A percentile compares a stretch with the other conserved stretches of the same genome.
Conservation (phyloP, 805 yeast genomes). For the Hanseniaspora taiwanica region DNA sequence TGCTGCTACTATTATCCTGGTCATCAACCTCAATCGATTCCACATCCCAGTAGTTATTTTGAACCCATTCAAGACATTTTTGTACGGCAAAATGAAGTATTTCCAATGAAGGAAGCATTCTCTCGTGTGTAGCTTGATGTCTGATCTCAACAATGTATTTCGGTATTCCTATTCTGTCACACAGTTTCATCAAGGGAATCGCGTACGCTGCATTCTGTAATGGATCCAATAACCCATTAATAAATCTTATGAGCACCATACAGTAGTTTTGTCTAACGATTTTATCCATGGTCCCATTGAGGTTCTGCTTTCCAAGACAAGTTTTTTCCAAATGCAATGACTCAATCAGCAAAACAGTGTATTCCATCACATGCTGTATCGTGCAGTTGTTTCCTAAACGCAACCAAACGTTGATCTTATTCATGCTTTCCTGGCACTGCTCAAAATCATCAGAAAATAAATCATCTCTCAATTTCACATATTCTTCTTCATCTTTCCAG, state of each 20-base stretch:
- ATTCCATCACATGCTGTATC: background rate
- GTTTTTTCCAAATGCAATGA: background rate
- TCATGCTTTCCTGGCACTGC: background rate
- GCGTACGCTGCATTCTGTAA: slow-evolving; percentile 70
- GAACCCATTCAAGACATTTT: slow-evolving; percentile 65
- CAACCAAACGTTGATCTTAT: background rate
- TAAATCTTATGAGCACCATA: slow-evolving; percentile 71
- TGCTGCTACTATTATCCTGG: slow-evolving; percentile 6
- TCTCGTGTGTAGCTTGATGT: slow-evolving; percentile 86
- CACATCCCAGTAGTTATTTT: slow-evolving; percentile 56
- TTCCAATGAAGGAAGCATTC: slow-evolving; percentile 50
- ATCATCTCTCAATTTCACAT: background rate
- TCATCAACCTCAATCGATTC: slow-evolving; percentile 12
- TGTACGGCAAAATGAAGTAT: slow-evolving; percentile 47
- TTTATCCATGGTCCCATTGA: background rate
- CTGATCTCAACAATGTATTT: slow-evolving; percentile 77
- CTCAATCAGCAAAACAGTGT: background rate
- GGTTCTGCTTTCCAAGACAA: too few relatives aligned
- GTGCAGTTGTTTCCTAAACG: background rate
- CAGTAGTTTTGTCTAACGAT: slow-evolving; percentile 43
- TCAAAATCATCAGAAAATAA: background rate
- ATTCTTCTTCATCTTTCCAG: background rate
- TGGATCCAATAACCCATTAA: slow-evolving; percentile 83
- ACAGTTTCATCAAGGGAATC: slow-evolving; percentile 63
- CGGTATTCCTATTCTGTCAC: slow-evolving; percentile 57